phyloP scores from a whole-genome alignment of 306 rosid genomes.

The Prunus mume region DNA sequence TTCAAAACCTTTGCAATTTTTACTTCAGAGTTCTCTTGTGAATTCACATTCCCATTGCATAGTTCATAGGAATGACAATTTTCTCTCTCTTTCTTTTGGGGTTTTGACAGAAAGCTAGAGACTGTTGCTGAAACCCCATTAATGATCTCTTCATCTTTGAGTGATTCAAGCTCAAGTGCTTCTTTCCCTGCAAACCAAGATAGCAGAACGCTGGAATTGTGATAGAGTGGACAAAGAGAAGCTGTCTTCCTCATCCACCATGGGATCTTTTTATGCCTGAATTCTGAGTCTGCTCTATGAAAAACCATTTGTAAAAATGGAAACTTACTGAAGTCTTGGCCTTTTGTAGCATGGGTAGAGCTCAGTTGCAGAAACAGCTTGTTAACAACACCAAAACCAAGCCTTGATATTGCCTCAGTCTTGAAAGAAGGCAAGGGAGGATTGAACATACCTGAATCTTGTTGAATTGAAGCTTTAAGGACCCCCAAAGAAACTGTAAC shows the following conservation, averaged over 20 bases:
- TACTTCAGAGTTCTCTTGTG: conserved; percentile 35
- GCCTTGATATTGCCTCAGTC: conserved; percentile 79
- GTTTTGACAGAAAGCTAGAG: conserved; percentile 41
- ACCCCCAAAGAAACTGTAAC: conserved; percentile 91
- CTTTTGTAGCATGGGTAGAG: conserved; percentile 21
- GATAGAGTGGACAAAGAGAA: conserved; percentile 64
- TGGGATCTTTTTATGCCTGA: conserved; percentile 62
- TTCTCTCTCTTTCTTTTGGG: conserved; percentile 15
- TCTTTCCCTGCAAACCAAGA: conserved; percentile 93
- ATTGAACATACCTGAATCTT: conserved; percentile 58
- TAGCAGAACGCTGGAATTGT: conserved; percentile 62
- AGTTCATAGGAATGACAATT: conserved; percentile 28
- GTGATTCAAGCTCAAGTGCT: conserved; percentile 75
- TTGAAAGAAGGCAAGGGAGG: conserved; percentile 85
- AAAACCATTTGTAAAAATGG: conserved; percentile 75
- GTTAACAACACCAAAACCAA: conserved; percentile 96
- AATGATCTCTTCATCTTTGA: conserved; percentile 64
- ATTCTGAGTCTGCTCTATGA: conserved; percentile 57
- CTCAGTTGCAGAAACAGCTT: conserved; percentile 78
- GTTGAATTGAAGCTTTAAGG: conserved; percentile 70
- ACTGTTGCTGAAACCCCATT: conserved; percentile 66
- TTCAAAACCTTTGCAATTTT: conserved; percentile 54
- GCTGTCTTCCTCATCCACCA: conserved; percentile 96
- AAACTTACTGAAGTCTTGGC: conserved; percentile 34
- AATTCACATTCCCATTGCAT: conserved; percentile 44